Evolutionary conservation across 768 basidiomycete genomes (phyloP).

Genomic region (Gloeophyllum trabeum): DNA sequence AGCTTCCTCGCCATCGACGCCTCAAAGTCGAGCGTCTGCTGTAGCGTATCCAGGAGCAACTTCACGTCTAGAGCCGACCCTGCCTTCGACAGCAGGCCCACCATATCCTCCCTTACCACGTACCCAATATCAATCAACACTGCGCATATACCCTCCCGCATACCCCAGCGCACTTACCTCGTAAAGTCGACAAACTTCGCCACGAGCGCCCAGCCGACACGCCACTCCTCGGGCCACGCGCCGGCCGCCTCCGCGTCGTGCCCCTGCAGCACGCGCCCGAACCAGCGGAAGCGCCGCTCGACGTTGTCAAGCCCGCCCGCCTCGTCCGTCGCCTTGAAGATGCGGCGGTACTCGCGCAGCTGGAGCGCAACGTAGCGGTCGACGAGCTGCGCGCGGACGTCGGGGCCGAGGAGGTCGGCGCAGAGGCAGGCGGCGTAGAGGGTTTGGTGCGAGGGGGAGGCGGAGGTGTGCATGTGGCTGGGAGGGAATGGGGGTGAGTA

Average conservation of each 20-base stretch:
- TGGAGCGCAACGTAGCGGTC: conserved; percentile 86
- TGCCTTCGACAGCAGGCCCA: conserved; percentile 69
- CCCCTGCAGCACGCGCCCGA: conserved; percentile 69
- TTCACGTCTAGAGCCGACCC: conserved; percentile 65
- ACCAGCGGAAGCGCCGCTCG: conserved; percentile 90
- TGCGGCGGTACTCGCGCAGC: conserved; percentile 20
- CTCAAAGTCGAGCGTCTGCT: conserved; percentile 86
- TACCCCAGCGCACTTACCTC: conserved; percentile 33
- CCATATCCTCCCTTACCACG: conserved; percentile 64
- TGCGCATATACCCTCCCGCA: neutral
- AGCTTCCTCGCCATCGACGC: conserved; percentile 71
- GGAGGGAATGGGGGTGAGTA: neutral
- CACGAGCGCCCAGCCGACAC: conserved; percentile 69
- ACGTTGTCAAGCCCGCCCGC: conserved; percentile 96
- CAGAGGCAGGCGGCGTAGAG: conserved; percentile 83
- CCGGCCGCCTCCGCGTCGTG: conserved; percentile 83
- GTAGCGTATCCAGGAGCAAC: conserved; percentile 74
- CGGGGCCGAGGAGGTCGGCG: conserved; percentile 78
- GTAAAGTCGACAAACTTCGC: conserved; percentile 89
- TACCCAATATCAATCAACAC: neutral
- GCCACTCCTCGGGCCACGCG: conserved; percentile 83
- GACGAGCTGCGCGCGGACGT: conserved; percentile 71
- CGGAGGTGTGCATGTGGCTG: conserved; percentile 74
- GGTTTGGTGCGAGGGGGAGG: conserved; percentile 34
- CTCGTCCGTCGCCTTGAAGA: conserved; percentile 40